Base-by-base conservation (phyloP, 2,329 filamentous ascomycete genomes). In the Diaporthe vexans region DNA sequence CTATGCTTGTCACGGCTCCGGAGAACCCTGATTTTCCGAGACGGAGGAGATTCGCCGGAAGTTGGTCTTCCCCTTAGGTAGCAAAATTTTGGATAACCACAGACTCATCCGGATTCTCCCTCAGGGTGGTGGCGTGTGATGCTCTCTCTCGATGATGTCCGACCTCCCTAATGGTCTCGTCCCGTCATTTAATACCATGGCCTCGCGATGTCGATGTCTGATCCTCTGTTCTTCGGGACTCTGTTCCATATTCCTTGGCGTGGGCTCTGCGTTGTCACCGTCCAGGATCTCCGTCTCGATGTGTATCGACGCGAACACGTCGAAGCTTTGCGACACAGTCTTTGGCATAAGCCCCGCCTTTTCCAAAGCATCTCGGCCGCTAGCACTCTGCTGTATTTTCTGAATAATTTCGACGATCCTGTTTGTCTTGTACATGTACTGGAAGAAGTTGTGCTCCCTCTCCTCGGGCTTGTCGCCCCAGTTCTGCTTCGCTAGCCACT, bases 131-230 rank as follows among this genome's bases (percentile, higher is more conserved):
- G 84, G 80, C 54, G 85, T 85, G 61, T 85, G 84, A 59, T 87
- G 84, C 51, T 87, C 88, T 76, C 90, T 85, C 81, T 97, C 92
- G 71, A 95, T 94, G 48, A 98, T 97, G 80, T 97, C 94, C 58
- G 91, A 91, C 76, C 91, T 90, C 5, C 90, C 91, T 58, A 97
- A 82, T 1, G 94, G 93, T 43, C 92, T 88, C 29, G 91, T 94
- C n/a, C 94, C 94, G 79, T 97, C 95, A 79, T 95, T 96, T 73
- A 98, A 86, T 26, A 98, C 95, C 90, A 98, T 95, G 6, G 95
- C 95, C 84, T 98, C 95, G 77, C 95, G 89, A 80, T 96, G 90
- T 67, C 94, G 89, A 77, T 95, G 89, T 75, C 95, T 87, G 75
- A 95, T 86, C 71, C 93, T 90, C 79, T 94, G 92, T 81, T 96